These are phyloP conservation scores for Westerdykella ornata DNA, from an alignment of 2,329 filamentous ascomycete species.

Conservation along the genomic window DNA sequence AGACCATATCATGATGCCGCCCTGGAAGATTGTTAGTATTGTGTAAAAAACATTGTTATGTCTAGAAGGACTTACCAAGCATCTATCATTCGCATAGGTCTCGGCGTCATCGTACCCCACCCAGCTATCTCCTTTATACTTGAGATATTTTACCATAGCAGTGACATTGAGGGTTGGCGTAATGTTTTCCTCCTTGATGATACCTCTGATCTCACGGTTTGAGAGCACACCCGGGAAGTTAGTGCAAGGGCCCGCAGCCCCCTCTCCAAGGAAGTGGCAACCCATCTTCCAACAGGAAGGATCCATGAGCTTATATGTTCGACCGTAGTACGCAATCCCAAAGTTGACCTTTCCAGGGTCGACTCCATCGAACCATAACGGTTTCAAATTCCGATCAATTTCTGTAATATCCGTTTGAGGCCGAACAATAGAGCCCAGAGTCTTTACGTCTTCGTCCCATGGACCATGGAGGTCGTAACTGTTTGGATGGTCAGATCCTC, in stretches of 20 bases:
- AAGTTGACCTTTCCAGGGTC: slow-evolving; percentile 39
- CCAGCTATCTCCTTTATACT: no score
- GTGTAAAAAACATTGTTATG: no score
- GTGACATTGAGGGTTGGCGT: slow-evolving; percentile 18
- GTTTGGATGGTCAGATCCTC: slow-evolving; percentile 16
- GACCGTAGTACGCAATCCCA: slow-evolving; percentile 44
- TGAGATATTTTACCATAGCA: slow-evolving; percentile 25
- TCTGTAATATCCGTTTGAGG: slow-evolving; percentile 44
- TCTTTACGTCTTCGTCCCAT: slow-evolving; percentile 31
- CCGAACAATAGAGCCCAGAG: slow-evolving; percentile 14
- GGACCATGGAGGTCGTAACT: slow-evolving; percentile 41
- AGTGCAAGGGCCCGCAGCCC: slow-evolving; percentile 16
- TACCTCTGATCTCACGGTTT: slow-evolving; percentile 30
- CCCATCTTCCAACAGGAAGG: slow-evolving; percentile 9
- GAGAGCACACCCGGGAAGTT: slow-evolving; percentile 25
- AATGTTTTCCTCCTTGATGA: slow-evolving; percentile 17
- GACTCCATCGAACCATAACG: slow-evolving; percentile 45
- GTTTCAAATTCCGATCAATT: slow-evolving; percentile 36
- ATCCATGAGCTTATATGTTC: slow-evolving; percentile 22
- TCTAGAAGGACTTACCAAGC: slow-evolving; percentile 8
- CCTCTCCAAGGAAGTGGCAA: slow-evolving; percentile 8
- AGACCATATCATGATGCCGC: slow-evolving; percentile 20
- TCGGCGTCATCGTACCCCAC: no score
- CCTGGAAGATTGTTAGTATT: slow-evolving; percentile 10
- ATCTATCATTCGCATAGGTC: slow-evolving; percentile 14